Base-by-base conservation (phyloP, 208 protist species). In the Phytomonas francai region DNA sequence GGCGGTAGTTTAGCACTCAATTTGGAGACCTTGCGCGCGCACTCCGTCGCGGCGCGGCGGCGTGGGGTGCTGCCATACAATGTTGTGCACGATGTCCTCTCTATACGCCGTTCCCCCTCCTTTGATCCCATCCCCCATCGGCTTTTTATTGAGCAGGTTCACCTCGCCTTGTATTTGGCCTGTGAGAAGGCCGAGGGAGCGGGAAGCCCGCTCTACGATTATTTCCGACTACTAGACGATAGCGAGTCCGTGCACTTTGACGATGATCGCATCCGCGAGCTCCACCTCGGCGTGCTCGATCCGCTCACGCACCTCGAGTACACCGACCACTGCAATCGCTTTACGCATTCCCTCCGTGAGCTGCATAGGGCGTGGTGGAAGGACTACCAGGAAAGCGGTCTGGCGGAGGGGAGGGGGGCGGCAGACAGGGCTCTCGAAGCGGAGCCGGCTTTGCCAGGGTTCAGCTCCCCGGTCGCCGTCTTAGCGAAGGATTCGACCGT, bases 131-230 rank as follows among this genome's bases (percentile, higher is more conserved):
- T 74, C 16, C 80, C 84, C 12, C 86, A 92, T 58, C 72, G 74
- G 2, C 39, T 85, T 16, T 92, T 92, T 69, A 70, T 88, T 11
- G 87, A 92, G 57, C 83, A 89, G 67, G 58, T 92, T 9, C 69
- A 88, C 71, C 65, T 65, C n/a, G 86, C 86, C 16, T 42, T 87
- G 56, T 70, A 74, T 49, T 75, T 92, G 0, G 83, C 83, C 19
- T 86, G 76, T 59, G 83, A 89, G 67, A 67, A 64, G 58, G 81
- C 74, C 5, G 76, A 79, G 2, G 80, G 81, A 0, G 9, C 22
- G n/a, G 63, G 59, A 3, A 89, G 86, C 66, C 71, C 81, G 31
- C 70, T 86, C 3, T 73, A 62, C 34, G 76, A 80, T 3, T 89
- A 89, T 70, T 36, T 92, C 19, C 69, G 58, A 14, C 73, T 92